Evolutionary conservation across 2,329 filamentous ascomycete species (phyloP), one percentile per base, ranked within the genome.

Genomic region (Stachybotrys echinatus): DNA sequence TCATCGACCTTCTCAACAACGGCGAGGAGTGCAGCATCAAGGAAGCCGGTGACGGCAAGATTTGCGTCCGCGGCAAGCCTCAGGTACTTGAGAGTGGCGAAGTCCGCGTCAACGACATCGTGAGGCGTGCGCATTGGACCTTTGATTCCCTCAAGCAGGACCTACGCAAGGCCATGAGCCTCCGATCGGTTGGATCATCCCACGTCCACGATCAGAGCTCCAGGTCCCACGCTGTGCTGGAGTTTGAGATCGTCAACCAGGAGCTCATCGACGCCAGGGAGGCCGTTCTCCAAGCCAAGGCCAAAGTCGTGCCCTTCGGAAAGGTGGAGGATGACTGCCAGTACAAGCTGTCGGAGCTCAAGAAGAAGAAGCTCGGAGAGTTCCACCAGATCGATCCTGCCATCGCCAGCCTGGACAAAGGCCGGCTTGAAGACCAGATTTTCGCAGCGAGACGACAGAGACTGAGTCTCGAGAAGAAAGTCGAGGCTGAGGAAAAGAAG

Each of bases 171-270:
- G 68, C 62, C 0, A 54, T 72, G 1, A 54, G 57, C n/a, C 52
- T 57, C 6, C 55, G 70, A 19, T 58, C 60, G 4, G 68, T 65
- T 0, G 70, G 69, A 3, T 61, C 64, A 5, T 74, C 72, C 4
- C 63, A 61, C 0, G 55, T 74, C 0, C 71, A 74, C 52, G 67
- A 74, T 43, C 63, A 73, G 50, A 74, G 71, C 48, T 74, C 71
- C 1, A 61, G 72, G 3, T 73, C 72, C 0, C 71, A 74, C 54
- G 71, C 71, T 0, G 57, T 74, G 1, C 45, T 74, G 3, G 65
- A 74, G 49, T 51, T 75, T 0, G 72, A 74, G 49, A 60, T 74
- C 38, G 55, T 74, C 6, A 73, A 63, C 17, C 55, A 56, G 39
- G 50, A 52, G 5, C 53, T 74, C 2, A 50, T 72, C 0, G 61